Conservation (phyloP, 1,284 basidiomycete genomes). For the Entoloma clypeatum region DNA sequence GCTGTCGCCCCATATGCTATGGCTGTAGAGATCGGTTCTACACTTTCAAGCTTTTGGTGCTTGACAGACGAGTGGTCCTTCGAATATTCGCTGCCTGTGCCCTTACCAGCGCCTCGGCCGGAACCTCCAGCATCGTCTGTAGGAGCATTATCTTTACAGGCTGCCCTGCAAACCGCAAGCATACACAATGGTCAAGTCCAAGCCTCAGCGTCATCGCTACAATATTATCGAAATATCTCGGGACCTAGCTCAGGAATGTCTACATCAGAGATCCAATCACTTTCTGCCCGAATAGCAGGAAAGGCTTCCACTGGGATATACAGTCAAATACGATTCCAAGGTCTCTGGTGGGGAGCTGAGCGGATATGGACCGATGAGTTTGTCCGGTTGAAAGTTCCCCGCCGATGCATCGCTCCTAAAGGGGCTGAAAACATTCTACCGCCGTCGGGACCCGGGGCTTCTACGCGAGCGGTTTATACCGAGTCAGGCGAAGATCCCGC, state of each 20-base stretch:
- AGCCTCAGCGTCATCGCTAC: slow-evolving; percentile 12
- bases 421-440: slow-evolving; percentile 55
- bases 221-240: slow-evolving; percentile 8
- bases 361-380: slow-evolving; percentile 86
- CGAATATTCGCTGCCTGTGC: slow-evolving; percentile 40
- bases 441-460: slow-evolving; percentile 54
- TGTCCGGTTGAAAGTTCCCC: slow-evolving; percentile 70
- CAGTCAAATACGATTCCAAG: slow-evolving; percentile 64
- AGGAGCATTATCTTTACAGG: slow-evolving; percentile 15
- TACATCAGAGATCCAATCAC: slow-evolving; percentile 19
- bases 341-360: slow-evolving; percentile 86
- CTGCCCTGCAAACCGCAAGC: slow-evolving; percentile 23
- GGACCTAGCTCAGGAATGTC: slow-evolving; percentile 13
- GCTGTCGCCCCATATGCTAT: slow-evolving; percentile 60
- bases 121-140: slow-evolving; percentile 19
- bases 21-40: slow-evolving; percentile 63
- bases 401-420: slow-evolving; percentile 58
- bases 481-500: slow-evolving; percentile 26
- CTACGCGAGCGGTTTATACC: slow-evolving; percentile 31
- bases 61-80: slow-evolving; percentile 70
- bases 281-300: slow-evolving; percentile 26
- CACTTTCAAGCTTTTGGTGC: slow-evolving; percentile 57
- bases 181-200: slow-evolving; percentile 14
- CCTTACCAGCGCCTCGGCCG: slow-evolving; percentile 11
- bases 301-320: slow-evolving; percentile 20